Base-by-base conservation (phyloP, 768 basidiomycete genomes). In the Lenzites betulinus region DNA sequence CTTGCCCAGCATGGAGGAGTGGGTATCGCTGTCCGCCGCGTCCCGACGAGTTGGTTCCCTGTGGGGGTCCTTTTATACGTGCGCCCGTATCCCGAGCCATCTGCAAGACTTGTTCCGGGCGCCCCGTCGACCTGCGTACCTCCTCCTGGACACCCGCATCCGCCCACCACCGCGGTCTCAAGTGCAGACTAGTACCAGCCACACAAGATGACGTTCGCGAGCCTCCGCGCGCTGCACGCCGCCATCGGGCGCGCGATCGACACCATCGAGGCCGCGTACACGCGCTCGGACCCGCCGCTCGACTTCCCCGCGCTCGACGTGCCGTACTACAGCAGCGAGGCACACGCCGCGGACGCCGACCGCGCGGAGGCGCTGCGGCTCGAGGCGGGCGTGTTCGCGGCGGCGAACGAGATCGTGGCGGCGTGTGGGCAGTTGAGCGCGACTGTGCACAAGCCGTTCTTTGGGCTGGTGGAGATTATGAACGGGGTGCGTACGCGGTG, bases 181-280 rank as follows among this genome's bases (percentile, higher is more conserved):
- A n/a, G n/a, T n/a, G n/a, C n/a, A n/a, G n/a, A n/a, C n/a, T n/a
- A n/a, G n/a, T n/a, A n/a, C n/a, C n/a, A n/a, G n/a, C n/a, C n/a
- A n/a, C n/a, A 50, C 38, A 67, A 75, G 83, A 25, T 39, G 28
- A 88, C 89, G 50, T 84, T 90, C 66, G 77, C 84, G 36, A 78
- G 79, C 52, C 80, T 90, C 53, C 82, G 82, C 39, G 81, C 83
- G 30, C 81, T 90, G 41, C 85, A 88, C 64, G 72, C 79, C 63
- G 81, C 90, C 69, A 81, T 90, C 66, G 85, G 83, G 64, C 78
- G 86, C 64, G 87, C 88, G 25, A 73, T 90, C 62, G 80, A 83
- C 72, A 85, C 88, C 65, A 86, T 90, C 15, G 83, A 89, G 70
- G 74, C 74, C 47, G 75, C 87, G 51, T 89, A 69, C 54, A 58